Conservation (phyloP, 192 early-diverging fungal genomes). For the Umbelopsis vinacea region DNA sequence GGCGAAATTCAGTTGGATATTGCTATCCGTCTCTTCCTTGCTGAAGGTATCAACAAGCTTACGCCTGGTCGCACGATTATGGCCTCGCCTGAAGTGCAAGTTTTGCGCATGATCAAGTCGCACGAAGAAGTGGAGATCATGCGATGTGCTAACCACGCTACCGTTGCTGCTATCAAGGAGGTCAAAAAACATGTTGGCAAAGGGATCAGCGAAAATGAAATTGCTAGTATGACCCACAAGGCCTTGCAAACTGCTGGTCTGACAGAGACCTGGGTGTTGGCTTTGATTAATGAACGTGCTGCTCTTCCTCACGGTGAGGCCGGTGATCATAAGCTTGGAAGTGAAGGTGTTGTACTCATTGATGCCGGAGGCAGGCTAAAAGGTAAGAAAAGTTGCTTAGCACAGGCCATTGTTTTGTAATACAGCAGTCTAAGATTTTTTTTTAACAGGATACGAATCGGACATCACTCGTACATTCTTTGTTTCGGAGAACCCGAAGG, state of each 20-base stretch:
- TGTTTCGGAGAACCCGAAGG: slow-evolving; percentile 29
- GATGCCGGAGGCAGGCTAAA: slow-evolving; percentile 51
- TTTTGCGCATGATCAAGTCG: slow-evolving; percentile 49
- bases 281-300: slow-evolving; percentile 52
- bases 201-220: slow-evolving; percentile 42
- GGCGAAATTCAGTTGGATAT: slow-evolving; percentile 45
- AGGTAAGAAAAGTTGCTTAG: slow-evolving; percentile 20
- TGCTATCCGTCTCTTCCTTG: slow-evolving; percentile 49
- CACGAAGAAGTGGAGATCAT: slow-evolving; percentile 52
- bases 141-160: slow-evolving; percentile 47
- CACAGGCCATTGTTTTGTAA: no score
- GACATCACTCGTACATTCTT: slow-evolving; percentile 59
- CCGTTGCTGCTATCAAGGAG: slow-evolving; percentile 47
- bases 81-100: slow-evolving; percentile 37
- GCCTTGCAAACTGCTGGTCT: slow-evolving; percentile 43
- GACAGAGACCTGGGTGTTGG: slow-evolving; percentile 39
- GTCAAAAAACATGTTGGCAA: slow-evolving; percentile 40
- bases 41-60: slow-evolving; percentile 34
- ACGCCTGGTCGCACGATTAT: not conserved
- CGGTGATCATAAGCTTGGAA: slow-evolving; percentile 40
- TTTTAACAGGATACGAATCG: slow-evolving; percentile 48
- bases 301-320: slow-evolving; percentile 54
- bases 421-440: not conserved
- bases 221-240: slow-evolving; percentile 39
- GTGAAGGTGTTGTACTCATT: slow-evolving; percentile 47